Percentiles rank a stretch among this genome's conserved stretches.
phyloP scores from a whole-genome alignment of 441 rosid species.

The Euphorbia corollata region DNA sequence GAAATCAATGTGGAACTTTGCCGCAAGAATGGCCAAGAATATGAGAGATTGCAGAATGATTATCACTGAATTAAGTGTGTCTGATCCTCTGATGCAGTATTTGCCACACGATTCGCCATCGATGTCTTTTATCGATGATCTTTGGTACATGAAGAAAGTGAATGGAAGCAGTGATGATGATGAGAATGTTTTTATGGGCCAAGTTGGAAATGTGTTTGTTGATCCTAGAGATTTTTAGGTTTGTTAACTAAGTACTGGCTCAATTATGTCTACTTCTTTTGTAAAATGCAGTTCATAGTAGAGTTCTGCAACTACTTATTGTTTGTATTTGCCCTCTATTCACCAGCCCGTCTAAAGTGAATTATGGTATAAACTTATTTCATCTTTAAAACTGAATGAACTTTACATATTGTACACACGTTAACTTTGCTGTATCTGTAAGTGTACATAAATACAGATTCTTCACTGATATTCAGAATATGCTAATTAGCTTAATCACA shows the following conservation, averaged over 20 bases:
- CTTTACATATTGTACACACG: neutral
- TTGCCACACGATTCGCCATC: conserved; percentile 29
- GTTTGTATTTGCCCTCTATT: neutral
- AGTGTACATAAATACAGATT: neutral
- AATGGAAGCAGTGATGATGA: conserved; percentile 14
- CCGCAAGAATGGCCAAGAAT: conserved; percentile 34
- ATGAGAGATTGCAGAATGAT: conserved; percentile 37
- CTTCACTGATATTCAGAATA: neutral
- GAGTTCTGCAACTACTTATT: neutral
- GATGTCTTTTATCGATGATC: conserved; percentile 35
- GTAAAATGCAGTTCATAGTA: neutral
- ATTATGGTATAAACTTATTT: too few species aligned
- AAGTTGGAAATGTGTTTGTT: conserved; percentile 42
- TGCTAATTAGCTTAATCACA: neutral
- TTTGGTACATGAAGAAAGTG: conserved; percentile 49
- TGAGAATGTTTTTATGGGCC: conserved; percentile 19
- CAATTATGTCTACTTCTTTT: neutral
- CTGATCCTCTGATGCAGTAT: conserved; percentile 39
- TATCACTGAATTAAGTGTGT: conserved; percentile 33
- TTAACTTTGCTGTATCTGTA: conserved; percentile 5
- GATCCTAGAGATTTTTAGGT: conserved; percentile 53
- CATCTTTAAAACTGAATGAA: too few species aligned
- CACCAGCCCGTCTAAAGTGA: too few species aligned
- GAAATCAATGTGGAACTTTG: conserved; percentile 36
- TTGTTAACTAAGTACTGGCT: neutral